Conservation (phyloP, 176 grass and related monocot species). For the Carex kokanica region DNA sequence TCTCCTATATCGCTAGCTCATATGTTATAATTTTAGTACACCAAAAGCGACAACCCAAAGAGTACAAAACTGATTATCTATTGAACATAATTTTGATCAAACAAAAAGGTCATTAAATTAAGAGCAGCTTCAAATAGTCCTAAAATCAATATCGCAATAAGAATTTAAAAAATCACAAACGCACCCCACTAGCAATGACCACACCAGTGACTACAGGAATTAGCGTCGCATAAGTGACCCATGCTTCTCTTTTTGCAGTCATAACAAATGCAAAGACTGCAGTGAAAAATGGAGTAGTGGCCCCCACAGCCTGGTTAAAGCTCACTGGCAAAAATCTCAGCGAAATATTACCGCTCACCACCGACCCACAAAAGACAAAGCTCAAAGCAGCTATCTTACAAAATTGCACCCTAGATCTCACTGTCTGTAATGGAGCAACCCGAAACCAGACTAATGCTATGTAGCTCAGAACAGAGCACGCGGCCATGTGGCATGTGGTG, state of each 20-base stretch:
- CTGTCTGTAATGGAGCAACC: slow-evolving; percentile 62
- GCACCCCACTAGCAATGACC: slow-evolving; percentile 75
- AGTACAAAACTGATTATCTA: neutral
- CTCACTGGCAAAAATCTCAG: slow-evolving; percentile 67
- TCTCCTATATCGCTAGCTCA: neutral
- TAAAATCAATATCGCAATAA: slow-evolving; percentile 3
- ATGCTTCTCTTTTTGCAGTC: slow-evolving; percentile 63
- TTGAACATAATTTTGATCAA: neutral
- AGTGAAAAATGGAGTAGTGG: slow-evolving; percentile 82
- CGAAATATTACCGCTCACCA: slow-evolving; percentile 75
- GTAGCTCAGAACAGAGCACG: slow-evolving; percentile 88
- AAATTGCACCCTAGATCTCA: slow-evolving; percentile 58
- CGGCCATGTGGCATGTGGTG: slow-evolving; percentile 98
- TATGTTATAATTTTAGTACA: neutral
- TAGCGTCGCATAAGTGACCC: slow-evolving; percentile 68
- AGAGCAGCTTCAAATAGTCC: neutral
- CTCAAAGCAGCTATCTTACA: slow-evolving; percentile 66
- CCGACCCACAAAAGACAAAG: slow-evolving; percentile 79
- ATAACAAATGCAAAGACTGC: slow-evolving; percentile 66
- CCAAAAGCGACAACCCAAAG: neutral
- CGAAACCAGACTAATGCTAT: slow-evolving; percentile 79
- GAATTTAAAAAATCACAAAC: slow-evolving; percentile 23
- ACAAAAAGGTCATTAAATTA: neutral
- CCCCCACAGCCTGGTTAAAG: slow-evolving; percentile 84
- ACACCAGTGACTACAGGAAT: slow-evolving; percentile 77